Base-by-base conservation (phyloP, 163 green algal genomes). In the Scenedesmus sp. region DNA sequence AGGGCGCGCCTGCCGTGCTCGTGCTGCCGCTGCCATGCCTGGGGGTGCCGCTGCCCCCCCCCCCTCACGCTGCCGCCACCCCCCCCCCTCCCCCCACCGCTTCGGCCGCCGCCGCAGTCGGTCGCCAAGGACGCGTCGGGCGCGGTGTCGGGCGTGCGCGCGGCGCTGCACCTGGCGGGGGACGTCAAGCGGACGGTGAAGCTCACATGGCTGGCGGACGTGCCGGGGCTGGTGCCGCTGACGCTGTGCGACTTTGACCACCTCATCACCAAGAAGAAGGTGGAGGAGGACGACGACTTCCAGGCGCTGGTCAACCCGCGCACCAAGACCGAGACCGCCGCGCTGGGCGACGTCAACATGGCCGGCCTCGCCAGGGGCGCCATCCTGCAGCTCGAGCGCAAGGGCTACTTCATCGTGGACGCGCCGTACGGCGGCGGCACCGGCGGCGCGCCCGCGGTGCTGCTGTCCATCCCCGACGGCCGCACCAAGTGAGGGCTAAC, bases 331-430 rank as follows among this genome's bases (percentile, higher is more conserved):
- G 89, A 94, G 60, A 89, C 63, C 20, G 33, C 53, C 2, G 95
- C 93, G 26, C 14, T 93, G 15, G 95, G 96, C 42, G 96, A 99
- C 74, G 63, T 88, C 60, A 99, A 99, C 89, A 97, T 99, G 93
- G 86, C 91, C 26, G 83, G 78, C 20, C 82, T 99, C 75, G 82
- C 94, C 53, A 97, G 98, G 85, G 95, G 96, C 17, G 93, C 98
- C 14, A 80, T 98, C 36, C 77, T 99, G 15, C 96, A 99, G 91
- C 89, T 99, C 58, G 93, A 98, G 87, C 91, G 96, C 57, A 98
- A 98, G 88, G 96, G 96, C 45, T 99, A 98, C 88, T 99, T 87
- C 90, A 96, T 98, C 53, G 90, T 97, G 50, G 96, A 99, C 79
- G 69, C 78, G 42, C 82, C 92, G 15, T 86, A 86, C 14, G 71